Evolutionary conservation across 1,284 basidiomycete genomes (phyloP).

Genomic region (Uromyces viciae-fabae): DNA sequence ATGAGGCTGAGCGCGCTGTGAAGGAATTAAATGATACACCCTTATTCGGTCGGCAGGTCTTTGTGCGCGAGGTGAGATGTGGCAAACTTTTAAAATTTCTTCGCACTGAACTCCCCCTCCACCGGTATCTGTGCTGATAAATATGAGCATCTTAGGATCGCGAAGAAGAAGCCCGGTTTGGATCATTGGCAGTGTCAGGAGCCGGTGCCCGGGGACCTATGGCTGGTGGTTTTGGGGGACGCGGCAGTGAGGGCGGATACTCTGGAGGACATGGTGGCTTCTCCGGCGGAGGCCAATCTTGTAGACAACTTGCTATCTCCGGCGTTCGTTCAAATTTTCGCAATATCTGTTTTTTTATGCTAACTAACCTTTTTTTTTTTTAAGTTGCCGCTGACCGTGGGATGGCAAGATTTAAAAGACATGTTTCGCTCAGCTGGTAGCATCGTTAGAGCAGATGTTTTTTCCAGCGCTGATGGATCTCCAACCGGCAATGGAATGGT

Average conservation of each 20-base stretch:
- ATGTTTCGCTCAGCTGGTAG: conserved; percentile 90
- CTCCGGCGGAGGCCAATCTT: conserved; percentile 10
- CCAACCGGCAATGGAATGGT: conserved; percentile 94
- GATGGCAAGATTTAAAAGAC: conserved; percentile 98
- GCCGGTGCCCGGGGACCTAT: conserved; percentile 60
- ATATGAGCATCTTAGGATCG: conserved; percentile 67
- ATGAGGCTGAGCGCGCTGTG: conserved; percentile 79
- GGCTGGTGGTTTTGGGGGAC: conserved; percentile 56
- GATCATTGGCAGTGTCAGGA: conserved; percentile 76
- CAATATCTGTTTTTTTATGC: neutral
- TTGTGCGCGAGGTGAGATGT: conserved; percentile 86
- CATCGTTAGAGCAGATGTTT: conserved; percentile 89
- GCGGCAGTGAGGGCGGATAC: conserved; percentile 48
- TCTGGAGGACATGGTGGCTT: conserved; percentile 28
- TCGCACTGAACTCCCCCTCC: neutral
- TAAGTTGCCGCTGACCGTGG: conserved; percentile 86
- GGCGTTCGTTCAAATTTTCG: conserved; percentile 21
- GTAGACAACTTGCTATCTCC: conserved; percentile 43
- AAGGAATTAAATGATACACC: conserved; percentile 80
- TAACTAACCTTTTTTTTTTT: conserved; percentile 15
- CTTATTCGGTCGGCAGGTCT: conserved; percentile 84
- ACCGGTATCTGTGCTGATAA: neutral
- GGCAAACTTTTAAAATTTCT: neutral
- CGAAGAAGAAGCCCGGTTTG: conserved; percentile 89
- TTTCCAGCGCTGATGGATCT: conserved; percentile 81